These are phyloP conservation scores for Phytophthora colocasiae DNA, from an alignment of 352 stramenopile genomes.

Conservation along the genomic window DNA sequence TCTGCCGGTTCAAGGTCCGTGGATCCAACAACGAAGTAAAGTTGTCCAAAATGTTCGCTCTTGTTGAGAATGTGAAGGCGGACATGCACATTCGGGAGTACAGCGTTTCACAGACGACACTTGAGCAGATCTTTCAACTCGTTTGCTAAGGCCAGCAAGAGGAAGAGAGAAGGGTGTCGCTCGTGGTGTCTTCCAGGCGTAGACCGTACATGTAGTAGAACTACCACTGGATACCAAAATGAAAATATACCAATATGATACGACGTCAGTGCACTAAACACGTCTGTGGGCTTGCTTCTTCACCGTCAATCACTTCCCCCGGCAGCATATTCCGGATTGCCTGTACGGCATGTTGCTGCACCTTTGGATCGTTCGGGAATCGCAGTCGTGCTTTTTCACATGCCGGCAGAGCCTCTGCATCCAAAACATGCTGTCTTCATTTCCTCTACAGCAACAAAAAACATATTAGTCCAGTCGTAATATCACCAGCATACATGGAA, in stretches of 20 bases:
- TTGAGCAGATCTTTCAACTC: conserved; percentile 92
- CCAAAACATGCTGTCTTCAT: conserved; percentile 56
- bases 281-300: conserved; percentile 1
- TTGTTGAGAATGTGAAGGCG: conserved; percentile 60
- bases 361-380: conserved; percentile 51
- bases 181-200: conserved; percentile 29
- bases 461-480: not conserved
- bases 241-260: conserved; percentile 18
- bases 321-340: conserved; percentile 51
- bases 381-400: conserved; percentile 62
- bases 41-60: conserved; percentile 74
- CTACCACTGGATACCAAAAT: not conserved
- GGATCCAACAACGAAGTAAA: conserved; percentile 44
- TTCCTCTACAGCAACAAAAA: conserved; percentile 35
- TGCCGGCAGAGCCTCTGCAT: conserved; percentile 52
- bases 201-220: not conserved
- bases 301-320: conserved; percentile 25
- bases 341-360: conserved; percentile 59
- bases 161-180: conserved; percentile 40
- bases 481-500: not conserved
- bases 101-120: conserved; percentile 81
- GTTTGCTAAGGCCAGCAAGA: conserved; percentile 79
- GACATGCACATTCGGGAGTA: conserved; percentile 79
- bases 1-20: conserved; percentile 62
- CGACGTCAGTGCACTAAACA: conserved; percentile 25